phyloP scores from a whole-genome alignment of 2,329 filamentous ascomycete genomes.

The Calcarisporium arbuscula region DNA sequence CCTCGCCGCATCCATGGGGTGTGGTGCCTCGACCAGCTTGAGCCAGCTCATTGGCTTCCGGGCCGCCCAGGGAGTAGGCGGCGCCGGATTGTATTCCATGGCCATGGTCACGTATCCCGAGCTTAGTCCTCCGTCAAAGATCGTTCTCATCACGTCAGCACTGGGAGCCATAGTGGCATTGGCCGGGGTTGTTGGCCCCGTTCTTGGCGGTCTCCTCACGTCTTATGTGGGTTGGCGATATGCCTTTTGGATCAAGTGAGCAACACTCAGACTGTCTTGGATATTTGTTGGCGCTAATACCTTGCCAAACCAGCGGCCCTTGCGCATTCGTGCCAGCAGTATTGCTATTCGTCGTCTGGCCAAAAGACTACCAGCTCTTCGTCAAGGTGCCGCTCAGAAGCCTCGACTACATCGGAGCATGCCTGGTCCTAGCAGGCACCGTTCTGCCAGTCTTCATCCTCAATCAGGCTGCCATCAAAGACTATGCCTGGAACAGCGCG shows the following conservation, averaged over 20 bases:
- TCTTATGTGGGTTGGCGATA: background rate
- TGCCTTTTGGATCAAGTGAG: conserved; percentile 1
- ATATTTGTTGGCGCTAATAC: background rate
- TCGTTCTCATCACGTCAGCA: conserved; percentile 9
- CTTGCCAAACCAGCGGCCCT: conserved; percentile 34
- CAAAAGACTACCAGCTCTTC: conserved; percentile 31
- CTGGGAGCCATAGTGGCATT: conserved; percentile 14
- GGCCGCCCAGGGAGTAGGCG: conserved; percentile 14
- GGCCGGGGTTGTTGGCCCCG: conserved; percentile 14
- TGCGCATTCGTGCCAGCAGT: conserved; percentile 39
- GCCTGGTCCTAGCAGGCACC: conserved; percentile 11
- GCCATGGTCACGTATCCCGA: conserved; percentile 15
- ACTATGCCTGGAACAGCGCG: conserved; percentile 14
- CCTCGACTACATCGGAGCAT: conserved; percentile 43
- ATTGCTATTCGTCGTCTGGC: conserved; percentile 46
- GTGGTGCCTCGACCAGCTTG: conserved; percentile 10
- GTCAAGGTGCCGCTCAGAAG: conserved; percentile 38
- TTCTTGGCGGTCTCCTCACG: conserved; percentile 12
- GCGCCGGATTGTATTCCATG: conserved; percentile 16
- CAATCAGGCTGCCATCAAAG: conserved; percentile 13
- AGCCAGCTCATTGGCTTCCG: conserved; percentile 16
- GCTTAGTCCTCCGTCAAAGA: conserved; percentile 10
- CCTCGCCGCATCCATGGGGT: conserved; percentile 13
- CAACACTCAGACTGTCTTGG: background rate
- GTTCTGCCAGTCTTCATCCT: conserved; percentile 17